Evolutionary conservation across 805 yeast genomes (phyloP).

Genomic region (Maudiozyma serrabonitensis): DNA sequence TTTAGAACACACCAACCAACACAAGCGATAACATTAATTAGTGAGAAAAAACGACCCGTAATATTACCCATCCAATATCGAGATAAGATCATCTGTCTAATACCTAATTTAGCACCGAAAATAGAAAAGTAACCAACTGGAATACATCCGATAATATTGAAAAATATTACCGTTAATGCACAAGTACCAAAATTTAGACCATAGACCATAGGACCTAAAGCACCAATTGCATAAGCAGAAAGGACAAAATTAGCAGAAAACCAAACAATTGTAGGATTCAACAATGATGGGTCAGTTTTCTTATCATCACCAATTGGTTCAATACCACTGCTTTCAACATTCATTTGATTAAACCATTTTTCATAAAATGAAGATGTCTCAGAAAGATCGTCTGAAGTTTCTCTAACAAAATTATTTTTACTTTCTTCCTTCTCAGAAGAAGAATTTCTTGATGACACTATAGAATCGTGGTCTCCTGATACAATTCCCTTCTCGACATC

Average conservation of each 20-base stretch:
- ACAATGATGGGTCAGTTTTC: conserved; percentile 51
- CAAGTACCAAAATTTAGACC: conserved; percentile 67
- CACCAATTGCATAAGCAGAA: conserved; percentile 75
- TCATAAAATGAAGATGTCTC: neutral
- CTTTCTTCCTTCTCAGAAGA: neutral
- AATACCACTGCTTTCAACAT: conserved; percentile 64
- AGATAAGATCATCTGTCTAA: conserved; percentile 78
- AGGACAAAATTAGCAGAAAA: conserved; percentile 80
- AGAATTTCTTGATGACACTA: neutral
- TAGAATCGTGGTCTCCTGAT: neutral
- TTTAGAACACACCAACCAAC: conserved; percentile 93
- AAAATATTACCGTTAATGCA: conserved; percentile 57
- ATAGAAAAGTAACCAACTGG: conserved; percentile 76
- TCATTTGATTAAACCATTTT: conserved; percentile 9
- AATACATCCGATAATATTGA: conserved; percentile 58
- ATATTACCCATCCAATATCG: conserved; percentile 68
- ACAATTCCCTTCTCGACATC: neutral
- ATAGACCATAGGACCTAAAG: conserved; percentile 52
- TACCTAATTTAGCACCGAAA: conserved; percentile 77
- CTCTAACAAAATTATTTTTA: neutral
- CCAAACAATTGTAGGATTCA: conserved; percentile 81
- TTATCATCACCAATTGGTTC: conserved; percentile 73
- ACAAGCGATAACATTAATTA: conserved; percentile 73
- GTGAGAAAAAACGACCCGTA: conserved; percentile 66
- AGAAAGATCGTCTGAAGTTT: neutral